Evolutionary conservation across 169 alveolate genomes (phyloP).

Genomic region (Plasmodium vinckei): DNA sequence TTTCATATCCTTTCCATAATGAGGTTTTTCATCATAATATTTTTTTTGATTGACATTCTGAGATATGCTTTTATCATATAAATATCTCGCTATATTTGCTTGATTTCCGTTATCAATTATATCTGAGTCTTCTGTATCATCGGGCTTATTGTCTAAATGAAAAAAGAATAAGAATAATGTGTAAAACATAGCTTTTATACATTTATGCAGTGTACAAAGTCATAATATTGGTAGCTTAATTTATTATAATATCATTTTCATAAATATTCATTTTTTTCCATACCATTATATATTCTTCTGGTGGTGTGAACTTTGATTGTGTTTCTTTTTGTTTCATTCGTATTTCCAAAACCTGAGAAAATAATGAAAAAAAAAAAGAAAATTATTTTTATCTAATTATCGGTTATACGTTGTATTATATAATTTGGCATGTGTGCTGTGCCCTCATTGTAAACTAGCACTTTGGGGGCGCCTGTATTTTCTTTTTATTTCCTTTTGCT

Average conservation of each 20-base stretch:
- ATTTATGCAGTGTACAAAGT: not conserved
- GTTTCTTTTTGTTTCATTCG: conserved; percentile 10
- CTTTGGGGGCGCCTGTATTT: too few species aligned
- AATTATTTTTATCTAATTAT: not conserved
- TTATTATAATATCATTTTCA: too few species aligned
- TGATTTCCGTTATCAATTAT: conserved; percentile 8
- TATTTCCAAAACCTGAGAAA: conserved; percentile 22
- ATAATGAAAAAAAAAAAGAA: not conserved
- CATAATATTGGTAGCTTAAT: not conserved
- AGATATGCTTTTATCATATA: conserved; percentile 24
- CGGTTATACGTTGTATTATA: too few species aligned
- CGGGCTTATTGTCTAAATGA: conserved; percentile 12
- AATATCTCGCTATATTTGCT: conserved; percentile 45
- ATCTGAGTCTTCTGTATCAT: conserved; percentile 5
- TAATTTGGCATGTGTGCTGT: too few species aligned
- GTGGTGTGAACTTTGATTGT: conserved; percentile 39
- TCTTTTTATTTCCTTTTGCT: too few species aligned
- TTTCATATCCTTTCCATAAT: conserved; percentile 52
- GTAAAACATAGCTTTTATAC: not conserved
- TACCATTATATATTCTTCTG: conserved; percentile 45
- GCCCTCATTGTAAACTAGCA: too few species aligned
- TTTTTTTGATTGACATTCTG: not conserved
- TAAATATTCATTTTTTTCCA: too few species aligned
- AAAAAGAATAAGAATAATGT: not conserved
- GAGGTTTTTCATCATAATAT: conserved; percentile 46